These are phyloP conservation scores for Syzygium aqueum DNA, from an alignment of 345 rosid genomes.

Conservation along the genomic window DNA sequence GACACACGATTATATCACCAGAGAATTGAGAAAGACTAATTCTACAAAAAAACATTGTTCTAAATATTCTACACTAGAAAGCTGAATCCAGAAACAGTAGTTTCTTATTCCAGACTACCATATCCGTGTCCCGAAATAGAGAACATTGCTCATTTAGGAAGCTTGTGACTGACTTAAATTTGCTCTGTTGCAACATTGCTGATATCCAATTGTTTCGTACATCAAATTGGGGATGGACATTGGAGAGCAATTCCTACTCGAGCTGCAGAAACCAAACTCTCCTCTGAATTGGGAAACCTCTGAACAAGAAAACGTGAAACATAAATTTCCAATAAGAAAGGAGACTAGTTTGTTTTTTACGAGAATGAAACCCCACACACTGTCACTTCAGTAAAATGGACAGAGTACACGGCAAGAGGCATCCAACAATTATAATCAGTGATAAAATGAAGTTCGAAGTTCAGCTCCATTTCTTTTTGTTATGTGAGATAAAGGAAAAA, in stretches of 20 bases:
- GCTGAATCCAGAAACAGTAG: no score
- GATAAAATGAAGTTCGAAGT: no score
- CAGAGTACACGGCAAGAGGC: no score
- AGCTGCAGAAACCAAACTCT: background rate
- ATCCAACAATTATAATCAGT: no score
- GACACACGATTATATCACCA: background rate
- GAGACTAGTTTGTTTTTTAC: no score
- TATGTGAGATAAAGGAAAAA: background rate
- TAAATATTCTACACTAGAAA: background rate
- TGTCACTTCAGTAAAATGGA: no score
- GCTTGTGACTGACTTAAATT: rapidly evolving
- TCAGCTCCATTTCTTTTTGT: background rate
- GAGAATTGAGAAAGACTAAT: background rate
- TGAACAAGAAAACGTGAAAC: no score
- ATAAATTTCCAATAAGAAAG: no score
- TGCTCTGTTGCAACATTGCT: background rate
- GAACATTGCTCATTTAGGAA: background rate
- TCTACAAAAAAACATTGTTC: background rate
- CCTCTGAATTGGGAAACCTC: no score
- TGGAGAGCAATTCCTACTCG: background rate
- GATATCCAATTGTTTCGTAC: background rate
- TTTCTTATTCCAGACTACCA: background rate
- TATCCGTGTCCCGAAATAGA: background rate
- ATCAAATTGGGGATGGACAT: background rate
- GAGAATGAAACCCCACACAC: no score